phyloP scores from a whole-genome alignment of 2,329 filamentous ascomycete species.

The Bipolaris zeicola region DNA sequence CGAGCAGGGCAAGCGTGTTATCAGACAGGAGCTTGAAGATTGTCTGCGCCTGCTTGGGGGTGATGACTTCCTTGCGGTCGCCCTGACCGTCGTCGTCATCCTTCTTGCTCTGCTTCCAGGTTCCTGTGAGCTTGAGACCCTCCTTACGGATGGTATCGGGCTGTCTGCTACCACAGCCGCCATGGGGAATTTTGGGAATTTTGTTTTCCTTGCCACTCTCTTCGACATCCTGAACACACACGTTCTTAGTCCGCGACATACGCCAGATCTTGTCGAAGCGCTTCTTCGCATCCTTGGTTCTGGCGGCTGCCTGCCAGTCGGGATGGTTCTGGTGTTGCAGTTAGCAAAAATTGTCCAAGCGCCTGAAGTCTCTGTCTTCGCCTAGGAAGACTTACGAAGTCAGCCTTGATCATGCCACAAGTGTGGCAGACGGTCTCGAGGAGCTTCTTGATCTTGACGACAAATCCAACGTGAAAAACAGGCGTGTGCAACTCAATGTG shows the following conservation, averaged over 20 bases:
- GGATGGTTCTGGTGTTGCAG: conserved; percentile 66
- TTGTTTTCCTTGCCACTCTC: conserved; percentile 60
- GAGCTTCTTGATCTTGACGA: conserved; percentile 99
- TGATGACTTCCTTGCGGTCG: conserved; percentile 79
- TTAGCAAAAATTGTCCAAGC: conserved; percentile 62
- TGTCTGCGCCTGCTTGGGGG: conserved; percentile 80
- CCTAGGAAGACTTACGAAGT: conserved; percentile 86
- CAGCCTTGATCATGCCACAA: conserved; percentile 95
- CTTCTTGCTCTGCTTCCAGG: conserved; percentile 74
- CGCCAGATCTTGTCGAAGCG: conserved; percentile 93
- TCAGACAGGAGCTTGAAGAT: conserved; percentile 86
- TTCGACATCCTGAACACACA: conserved; percentile 78
- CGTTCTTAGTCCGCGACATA: conserved; percentile 84
- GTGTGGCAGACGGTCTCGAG: conserved; percentile 99
- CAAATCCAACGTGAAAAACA: conserved; percentile 92
- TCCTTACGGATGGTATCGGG: conserved; percentile 81
- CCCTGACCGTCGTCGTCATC: conserved; percentile 70
- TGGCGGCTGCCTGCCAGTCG: conserved; percentile 80
- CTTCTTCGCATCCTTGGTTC: conserved; percentile 87
- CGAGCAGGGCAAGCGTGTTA: conserved; percentile 82
- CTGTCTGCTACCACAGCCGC: conserved; percentile 90
- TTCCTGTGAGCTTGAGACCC: conserved; percentile 80
- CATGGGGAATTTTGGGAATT: conserved; percentile 63
- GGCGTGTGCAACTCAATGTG: conserved; percentile 98
- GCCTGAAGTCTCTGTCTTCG: conserved; percentile 59